Evolutionary conservation across 495 filamentous ascomycete genomes (phyloP).

Genomic region (Poronia punctata): DNA sequence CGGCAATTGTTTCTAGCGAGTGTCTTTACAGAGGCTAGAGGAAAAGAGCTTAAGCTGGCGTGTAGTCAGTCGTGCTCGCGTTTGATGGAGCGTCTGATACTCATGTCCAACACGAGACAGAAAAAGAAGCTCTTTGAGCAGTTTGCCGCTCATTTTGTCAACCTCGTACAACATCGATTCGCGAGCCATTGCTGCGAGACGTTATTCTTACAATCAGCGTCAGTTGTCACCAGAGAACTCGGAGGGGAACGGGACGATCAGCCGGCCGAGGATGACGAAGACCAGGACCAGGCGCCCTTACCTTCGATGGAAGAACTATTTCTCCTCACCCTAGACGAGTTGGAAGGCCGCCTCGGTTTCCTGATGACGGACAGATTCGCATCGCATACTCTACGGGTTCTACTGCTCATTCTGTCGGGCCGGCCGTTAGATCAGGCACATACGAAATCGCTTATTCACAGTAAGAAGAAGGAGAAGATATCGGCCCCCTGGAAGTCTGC

Average conservation of each 20-base stretch:
- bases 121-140: conserved; percentile 77
- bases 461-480: conserved; percentile 84
- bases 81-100: conserved; percentile 83
- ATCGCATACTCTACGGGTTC: conserved; percentile 79
- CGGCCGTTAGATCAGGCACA: conserved; percentile 59
- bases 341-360: conserved; percentile 76
- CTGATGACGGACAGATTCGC: conserved; percentile 83
- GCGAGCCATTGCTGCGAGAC: conserved; percentile 96
- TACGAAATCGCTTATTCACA: conserved; percentile 65
- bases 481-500: conserved; percentile 38
- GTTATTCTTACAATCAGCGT: conserved; percentile 75
- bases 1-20: conserved; percentile 72
- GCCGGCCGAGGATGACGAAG: conserved; percentile 37
- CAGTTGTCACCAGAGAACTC: conserved; percentile 66
- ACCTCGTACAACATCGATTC: conserved; percentile 88
- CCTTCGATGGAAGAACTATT: conserved; percentile 78
- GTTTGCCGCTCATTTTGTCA: conserved; percentile 82
- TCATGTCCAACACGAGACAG: conserved; percentile 70
- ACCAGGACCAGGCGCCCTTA: conserved; percentile 29
- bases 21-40: conserved; percentile 76
- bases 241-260: conserved; percentile 34
- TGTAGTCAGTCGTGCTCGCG: conserved; percentile 92
- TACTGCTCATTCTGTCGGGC: conserved; percentile 80
- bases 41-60: conserved; percentile 93
- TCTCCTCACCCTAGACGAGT: conserved; percentile 69